phyloP scores from a whole-genome alignment of 176 grass and related monocot genomes.

The Alopecurus myosuroides region DNA sequence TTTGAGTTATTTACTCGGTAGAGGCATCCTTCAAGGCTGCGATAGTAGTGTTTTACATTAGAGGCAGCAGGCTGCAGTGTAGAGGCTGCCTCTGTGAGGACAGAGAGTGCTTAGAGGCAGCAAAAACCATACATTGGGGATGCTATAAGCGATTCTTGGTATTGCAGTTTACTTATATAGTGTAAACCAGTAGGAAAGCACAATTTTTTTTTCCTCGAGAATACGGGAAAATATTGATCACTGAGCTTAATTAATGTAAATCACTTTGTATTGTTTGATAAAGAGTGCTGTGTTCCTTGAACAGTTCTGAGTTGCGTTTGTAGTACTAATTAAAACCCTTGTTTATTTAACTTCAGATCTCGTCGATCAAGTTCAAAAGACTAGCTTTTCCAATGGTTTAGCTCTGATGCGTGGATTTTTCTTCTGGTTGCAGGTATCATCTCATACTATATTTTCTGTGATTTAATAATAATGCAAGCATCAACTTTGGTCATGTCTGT shows the following conservation, averaged over 20 bases:
- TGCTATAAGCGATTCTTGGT: neutral
- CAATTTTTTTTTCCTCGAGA: neutral
- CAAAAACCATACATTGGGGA: neutral
- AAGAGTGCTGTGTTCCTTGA: neutral
- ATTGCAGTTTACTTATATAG: neutral
- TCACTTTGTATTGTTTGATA: neutral
- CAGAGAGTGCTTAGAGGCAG: neutral
- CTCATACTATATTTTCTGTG: neutral
- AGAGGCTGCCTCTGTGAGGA: neutral
- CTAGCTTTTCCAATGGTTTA: constrained; percentile 28
- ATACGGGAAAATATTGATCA: neutral
- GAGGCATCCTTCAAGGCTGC: neutral
- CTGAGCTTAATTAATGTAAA: neutral
- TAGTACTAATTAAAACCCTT: neutral
- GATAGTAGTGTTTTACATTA: neutral
- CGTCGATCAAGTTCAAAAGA: constrained; percentile 29
- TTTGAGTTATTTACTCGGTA: neutral
- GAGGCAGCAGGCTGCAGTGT: neutral
- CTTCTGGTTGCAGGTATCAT: constrained; percentile 75
- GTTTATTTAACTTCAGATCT: constrained; percentile 49
- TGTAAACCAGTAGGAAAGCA: neutral
- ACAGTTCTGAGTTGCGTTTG: neutral
- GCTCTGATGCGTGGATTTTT: constrained; percentile 76
- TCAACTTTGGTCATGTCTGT: neutral
- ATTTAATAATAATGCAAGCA: neutral